Evolutionary conservation across 495 filamentous ascomycete species (phyloP).

Genomic region (Aspergillus coremiiformis): DNA sequence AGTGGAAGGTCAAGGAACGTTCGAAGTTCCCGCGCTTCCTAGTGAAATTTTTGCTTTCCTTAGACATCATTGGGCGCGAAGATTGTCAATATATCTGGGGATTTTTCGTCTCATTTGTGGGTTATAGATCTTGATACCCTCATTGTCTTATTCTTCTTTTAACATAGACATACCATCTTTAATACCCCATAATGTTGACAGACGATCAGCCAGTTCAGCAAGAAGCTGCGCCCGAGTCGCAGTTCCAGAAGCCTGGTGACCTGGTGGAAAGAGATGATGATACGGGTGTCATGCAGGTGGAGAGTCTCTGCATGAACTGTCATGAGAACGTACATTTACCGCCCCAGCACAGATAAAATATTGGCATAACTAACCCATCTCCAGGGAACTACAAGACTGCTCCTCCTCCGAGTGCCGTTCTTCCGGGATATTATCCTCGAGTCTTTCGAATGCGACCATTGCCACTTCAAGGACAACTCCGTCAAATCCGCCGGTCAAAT

Average conservation of each 20-base stretch:
- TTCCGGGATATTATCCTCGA: slow-evolving; percentile 96
- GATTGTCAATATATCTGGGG: slow-evolving; percentile 11
- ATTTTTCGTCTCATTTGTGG: not conserved
- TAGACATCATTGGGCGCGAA: slow-evolving; percentile 4
- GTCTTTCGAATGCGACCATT: slow-evolving; percentile 89
- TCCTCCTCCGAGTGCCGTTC: slow-evolving; percentile 86
- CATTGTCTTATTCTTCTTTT: not conserved
- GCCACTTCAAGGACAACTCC: slow-evolving; percentile 81
- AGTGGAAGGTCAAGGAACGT: slow-evolving; percentile 36
- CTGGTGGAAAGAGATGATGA: slow-evolving; percentile 40
- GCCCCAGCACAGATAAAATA: not conserved
- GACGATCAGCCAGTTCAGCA: slow-evolving; percentile 17
- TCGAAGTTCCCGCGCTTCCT: slow-evolving; percentile 27
- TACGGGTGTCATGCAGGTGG: slow-evolving; percentile 40
- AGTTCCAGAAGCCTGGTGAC: slow-evolving; percentile 40
- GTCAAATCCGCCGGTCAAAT: slow-evolving; percentile 85
- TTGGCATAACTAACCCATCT: not conserved
- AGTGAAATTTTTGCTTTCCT: slow-evolving; percentile 17
- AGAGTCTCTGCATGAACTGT: slow-evolving; percentile 80
- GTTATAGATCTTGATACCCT: slow-evolving; percentile 1
- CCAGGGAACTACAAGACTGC: slow-evolving; percentile 74
- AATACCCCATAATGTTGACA: slow-evolving; percentile 25
- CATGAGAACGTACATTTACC: slow-evolving; percentile 64
- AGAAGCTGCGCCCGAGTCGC: slow-evolving; percentile 22
- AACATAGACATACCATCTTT: not conserved